A percentile compares a stretch with the other conserved stretches of the same genome.
phyloP scores from a whole-genome alignment of 2,329 filamentous ascomycete genomes.

The Colletotrichum cereale region DNA sequence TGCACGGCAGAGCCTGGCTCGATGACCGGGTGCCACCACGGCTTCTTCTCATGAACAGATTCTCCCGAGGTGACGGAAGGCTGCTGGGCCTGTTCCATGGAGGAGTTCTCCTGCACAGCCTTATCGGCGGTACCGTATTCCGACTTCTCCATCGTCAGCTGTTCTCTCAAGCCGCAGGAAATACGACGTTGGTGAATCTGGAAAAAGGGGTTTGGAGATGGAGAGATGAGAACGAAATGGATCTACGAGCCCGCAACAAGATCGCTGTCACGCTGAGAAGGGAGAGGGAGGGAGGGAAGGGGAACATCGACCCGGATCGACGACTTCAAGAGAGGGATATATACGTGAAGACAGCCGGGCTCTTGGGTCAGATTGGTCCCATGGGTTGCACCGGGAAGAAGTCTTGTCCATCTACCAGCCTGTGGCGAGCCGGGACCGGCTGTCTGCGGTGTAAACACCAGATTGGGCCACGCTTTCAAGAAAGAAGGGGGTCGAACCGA shows the following conservation, averaged over 20 bases:
- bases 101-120: constrained; percentile 41
- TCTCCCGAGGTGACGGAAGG: constrained; percentile 31
- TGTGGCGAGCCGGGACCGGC: constrained; percentile 33
- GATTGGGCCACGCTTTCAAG: constrained; percentile 3
- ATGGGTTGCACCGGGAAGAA: background rate
- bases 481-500: background rate
- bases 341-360: constrained; percentile 13
- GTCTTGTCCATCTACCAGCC: constrained; percentile 35
- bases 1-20: constrained; percentile 61
- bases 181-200: background rate
- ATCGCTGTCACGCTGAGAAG: constrained; percentile 19
- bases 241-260: constrained; percentile 8
- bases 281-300: background rate
- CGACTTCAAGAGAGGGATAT: constrained; percentile 18
- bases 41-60: constrained; percentile 45
- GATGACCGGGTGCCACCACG: constrained; percentile 53
- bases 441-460: constrained; percentile 20
- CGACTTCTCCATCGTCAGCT: constrained; percentile 36
- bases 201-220: background rate
- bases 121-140: constrained; percentile 37
- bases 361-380: constrained; percentile 18
- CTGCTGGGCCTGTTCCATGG: constrained; percentile 37
- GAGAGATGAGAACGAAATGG: background rate
- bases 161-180: background rate
- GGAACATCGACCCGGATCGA: constrained; percentile 3